Evolutionary conservation across 441 rosid species (phyloP), one percentile per base, ranked within the genome.

Genomic region (Geranium incanum): DNA sequence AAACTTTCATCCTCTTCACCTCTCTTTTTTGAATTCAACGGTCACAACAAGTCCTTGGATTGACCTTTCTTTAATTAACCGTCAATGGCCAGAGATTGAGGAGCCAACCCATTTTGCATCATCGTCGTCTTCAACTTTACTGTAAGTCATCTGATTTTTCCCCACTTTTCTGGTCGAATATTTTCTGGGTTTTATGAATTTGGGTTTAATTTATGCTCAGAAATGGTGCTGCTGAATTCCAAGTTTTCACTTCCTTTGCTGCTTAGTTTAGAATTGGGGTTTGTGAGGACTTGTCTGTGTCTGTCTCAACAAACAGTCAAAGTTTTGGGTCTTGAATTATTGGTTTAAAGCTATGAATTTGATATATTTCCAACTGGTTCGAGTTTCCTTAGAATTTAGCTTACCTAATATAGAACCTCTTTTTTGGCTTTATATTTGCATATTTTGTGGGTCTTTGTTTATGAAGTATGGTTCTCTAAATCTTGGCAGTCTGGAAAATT

Each of bases 381-480:
- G 1, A 11, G 37, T 28, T 23, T 23, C 65, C 18, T 60, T 19
- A 11, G 65, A 8, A 21, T 60, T 60, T 15, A 60, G 65, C 33
- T 60, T 9, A 60, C 65, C 65, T 11, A 60, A 11, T 60, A 23
- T 5, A 23, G 9, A 60, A 21, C 13, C 2, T 52, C 13, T 19
- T 60, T 28, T 15, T 23, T 36, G 66, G 66, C 33, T 28, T 52
- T 52, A 28, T 52, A 13, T 52, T 62, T 62, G 66, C 36, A 62
- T 62, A 36, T 21, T 62, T 62, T 62, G 18, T 62, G 66, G 36
- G 66, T 62, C 36, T 62, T 23, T 62, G 66, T 62, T 62, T 62
- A 21, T 28, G 11, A 21, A 28, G 66, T 62, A 62, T 23, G 37
- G 28, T 23, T 62, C 37, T 62, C 36, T 23, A 1, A 9, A 23